Evolutionary conservation across 1,139 yeast species (phyloP).

Genomic region (Candida labiduridarum): DNA sequence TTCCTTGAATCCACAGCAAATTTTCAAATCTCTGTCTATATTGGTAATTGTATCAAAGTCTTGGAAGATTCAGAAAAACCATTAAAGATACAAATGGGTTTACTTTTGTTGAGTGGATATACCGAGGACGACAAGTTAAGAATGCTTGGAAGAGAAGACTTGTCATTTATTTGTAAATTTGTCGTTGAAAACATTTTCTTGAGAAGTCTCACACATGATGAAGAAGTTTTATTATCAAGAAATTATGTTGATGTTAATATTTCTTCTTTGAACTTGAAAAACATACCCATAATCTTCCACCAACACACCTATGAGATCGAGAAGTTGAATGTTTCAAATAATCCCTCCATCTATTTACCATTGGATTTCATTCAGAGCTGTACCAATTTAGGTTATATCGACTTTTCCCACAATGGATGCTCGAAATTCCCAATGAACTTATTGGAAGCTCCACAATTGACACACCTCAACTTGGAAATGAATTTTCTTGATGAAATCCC

Average conservation of each 20-base stretch:
- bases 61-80: slow-evolving; percentile 78
- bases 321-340: slow-evolving; percentile 79
- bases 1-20: slow-evolving; percentile 70
- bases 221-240: slow-evolving; percentile 62
- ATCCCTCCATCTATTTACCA: slow-evolving; percentile 84
- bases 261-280: slow-evolving; percentile 73
- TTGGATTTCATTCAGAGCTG: slow-evolving; percentile 85
- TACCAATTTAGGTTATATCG: slow-evolving; percentile 64
- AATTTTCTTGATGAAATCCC: slow-evolving; percentile 72
- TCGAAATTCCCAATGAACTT: slow-evolving; percentile 74
- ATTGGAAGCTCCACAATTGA: slow-evolving; percentile 66
- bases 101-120: slow-evolving; percentile 79
- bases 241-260: slow-evolving; percentile 78
- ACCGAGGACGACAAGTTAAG: slow-evolving; percentile 72
- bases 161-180: slow-evolving; percentile 84
- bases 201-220: slow-evolving; percentile 67
- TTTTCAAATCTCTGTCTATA: slow-evolving; percentile 75
- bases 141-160: slow-evolving; percentile 84
- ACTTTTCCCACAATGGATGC: slow-evolving; percentile 74
- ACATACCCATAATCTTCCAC: slow-evolving; percentile 81
- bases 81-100: slow-evolving; percentile 70
- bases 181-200: slow-evolving; percentile 73
- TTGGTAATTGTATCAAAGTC: slow-evolving; percentile 79
- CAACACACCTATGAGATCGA: slow-evolving; percentile 83
- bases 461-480: slow-evolving; percentile 77